Base-by-base conservation (phyloP, 139 green algal genomes). In the Ettlia oleoabundans region DNA sequence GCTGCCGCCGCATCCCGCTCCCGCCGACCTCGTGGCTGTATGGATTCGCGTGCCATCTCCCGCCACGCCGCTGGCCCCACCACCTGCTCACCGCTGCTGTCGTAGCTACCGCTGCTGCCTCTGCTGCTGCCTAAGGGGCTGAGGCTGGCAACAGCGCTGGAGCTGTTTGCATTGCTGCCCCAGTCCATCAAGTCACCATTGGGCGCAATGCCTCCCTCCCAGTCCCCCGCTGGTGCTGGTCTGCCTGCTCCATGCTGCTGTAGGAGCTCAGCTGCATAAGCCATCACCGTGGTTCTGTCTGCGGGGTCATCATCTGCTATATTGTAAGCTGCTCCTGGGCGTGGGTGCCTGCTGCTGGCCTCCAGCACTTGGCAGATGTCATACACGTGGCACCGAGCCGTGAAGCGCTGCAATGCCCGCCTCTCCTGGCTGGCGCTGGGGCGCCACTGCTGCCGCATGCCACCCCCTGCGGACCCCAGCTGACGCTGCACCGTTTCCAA, bases 281-380 rank as follows among this genome's bases (percentile, higher is more conserved):
- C 51, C 83, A 88, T 73, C 4, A 95, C 89, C 18, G 91, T 85
- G 0, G 28, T 38, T 13, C 93, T 71, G 43, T 83, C 68, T 19
- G 93, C 89, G 19, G 93, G 94, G 32, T 95, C 87, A 51, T 96
- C 93, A 64, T 97, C 93, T 2, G 91, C 92, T 24, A 97, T 63
- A 77, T 97, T 97, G 84, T 93, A 97, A 0, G 96, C 73, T 2
- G 69, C 61, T 0, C 88, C 85, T 30, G 87, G 79, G 2, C 26
- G 33, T 21, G 85, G 68, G 13, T 62, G 80, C 3, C 61, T n/a
- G 70, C 95, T 95, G 84, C 88, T 95, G 37, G 89, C 85, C 8
- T 74, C 24, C n/a, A 96, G 65, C 9, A 90, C 85, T 33, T 78
- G 78, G 78, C 92, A 96, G 58, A 96, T 95, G 80, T 96, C 93